Conservation (phyloP, 1,139 yeast genomes). For the Yamadazyma taylorii region DNA sequence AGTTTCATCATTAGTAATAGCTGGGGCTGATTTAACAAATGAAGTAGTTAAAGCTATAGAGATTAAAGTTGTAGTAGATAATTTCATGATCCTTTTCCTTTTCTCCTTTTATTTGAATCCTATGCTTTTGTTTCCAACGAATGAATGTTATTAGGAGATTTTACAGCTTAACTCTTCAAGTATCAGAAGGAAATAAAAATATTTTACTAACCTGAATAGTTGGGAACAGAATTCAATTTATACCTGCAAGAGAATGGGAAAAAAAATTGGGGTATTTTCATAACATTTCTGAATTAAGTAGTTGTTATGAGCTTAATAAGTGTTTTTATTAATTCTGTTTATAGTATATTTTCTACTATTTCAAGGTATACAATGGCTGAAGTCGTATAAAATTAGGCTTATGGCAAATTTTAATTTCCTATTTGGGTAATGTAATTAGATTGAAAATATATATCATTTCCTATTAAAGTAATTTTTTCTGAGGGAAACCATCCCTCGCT, state of each 20-base stretch:
- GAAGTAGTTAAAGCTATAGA: conserved; percentile 29
- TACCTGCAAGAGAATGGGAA: background rate
- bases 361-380: background rate
- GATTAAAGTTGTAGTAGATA: conserved; percentile 27
- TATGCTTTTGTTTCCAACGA: conserved; percentile 2
- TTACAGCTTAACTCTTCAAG: too few relatives aligned
- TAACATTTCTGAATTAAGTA: conserved; percentile 3
- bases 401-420: conserved; percentile 8
- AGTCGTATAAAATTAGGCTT: conserved; percentile 1
- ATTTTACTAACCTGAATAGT: background rate
- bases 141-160: conserved; percentile 2
- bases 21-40: conserved; percentile 31
- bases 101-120: too few relatives aligned
- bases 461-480: conserved; percentile 1
- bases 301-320: background rate
- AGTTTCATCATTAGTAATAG: conserved; percentile 12
- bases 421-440: conserved; percentile 13
- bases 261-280: conserved; percentile 4
- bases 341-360: background rate
- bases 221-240: conserved; percentile 3
- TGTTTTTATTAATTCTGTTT: conserved; percentile 1
- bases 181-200: background rate
- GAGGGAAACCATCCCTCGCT: too few relatives aligned
- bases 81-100: conserved; percentile 22
- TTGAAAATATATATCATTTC: conserved; percentile 4